A percentile compares a stretch with the other conserved stretches of the same genome.
These are phyloP conservation scores for Fusarium sp. DNA, from an alignment of 2,329 filamentous ascomycete genomes.

Conservation along the genomic window DNA sequence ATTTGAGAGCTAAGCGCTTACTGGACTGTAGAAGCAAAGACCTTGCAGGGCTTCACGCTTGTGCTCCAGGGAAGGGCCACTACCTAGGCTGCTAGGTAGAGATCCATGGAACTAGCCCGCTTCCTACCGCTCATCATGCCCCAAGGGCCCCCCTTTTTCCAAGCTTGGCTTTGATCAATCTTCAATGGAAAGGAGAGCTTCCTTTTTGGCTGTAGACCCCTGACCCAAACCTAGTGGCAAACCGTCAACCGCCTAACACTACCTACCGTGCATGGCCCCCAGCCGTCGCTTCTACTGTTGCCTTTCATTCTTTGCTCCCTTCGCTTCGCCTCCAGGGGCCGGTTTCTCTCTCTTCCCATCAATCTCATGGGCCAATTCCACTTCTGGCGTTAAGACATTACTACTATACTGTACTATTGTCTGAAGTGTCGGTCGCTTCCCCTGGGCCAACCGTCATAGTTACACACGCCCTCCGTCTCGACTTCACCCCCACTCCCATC, in stretches of 20 bases:
- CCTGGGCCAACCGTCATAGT: slow-evolving; percentile 19
- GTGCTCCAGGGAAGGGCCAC: slow-evolving; percentile 20
- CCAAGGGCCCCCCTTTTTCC: slow-evolving; percentile 14
- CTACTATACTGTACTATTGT: slow-evolving; percentile 13
- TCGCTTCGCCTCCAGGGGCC: slow-evolving; percentile 28
- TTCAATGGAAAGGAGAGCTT: neutral
- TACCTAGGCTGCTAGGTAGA: too few relatives aligned
- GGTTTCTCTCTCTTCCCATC: slow-evolving; percentile 18
- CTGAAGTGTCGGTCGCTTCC: neutral
- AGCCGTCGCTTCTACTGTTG: slow-evolving; percentile 31
- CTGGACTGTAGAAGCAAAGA: slow-evolving; percentile 2
- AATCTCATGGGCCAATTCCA: slow-evolving; percentile 26
- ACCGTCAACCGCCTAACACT: slow-evolving; percentile 21
- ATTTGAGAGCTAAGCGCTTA: neutral
- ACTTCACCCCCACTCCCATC: slow-evolving; percentile 26
- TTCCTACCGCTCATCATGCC: slow-evolving; percentile 12
- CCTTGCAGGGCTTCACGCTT: slow-evolving; percentile 29
- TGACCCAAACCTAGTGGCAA: slow-evolving; percentile 22
- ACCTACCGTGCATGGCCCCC: slow-evolving; percentile 30
- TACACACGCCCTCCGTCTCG: slow-evolving; percentile 25
- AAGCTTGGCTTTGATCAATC: slow-evolving; percentile 5
- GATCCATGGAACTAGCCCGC: neutral
- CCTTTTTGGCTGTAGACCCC: slow-evolving; percentile 24
- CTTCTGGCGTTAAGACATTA: slow-evolving; percentile 35
- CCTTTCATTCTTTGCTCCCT: slow-evolving; percentile 26